These are phyloP conservation scores for Neoascochyta sp. DNA, from an alignment of 2,329 filamentous ascomycete species.

Conservation along the genomic window DNA sequence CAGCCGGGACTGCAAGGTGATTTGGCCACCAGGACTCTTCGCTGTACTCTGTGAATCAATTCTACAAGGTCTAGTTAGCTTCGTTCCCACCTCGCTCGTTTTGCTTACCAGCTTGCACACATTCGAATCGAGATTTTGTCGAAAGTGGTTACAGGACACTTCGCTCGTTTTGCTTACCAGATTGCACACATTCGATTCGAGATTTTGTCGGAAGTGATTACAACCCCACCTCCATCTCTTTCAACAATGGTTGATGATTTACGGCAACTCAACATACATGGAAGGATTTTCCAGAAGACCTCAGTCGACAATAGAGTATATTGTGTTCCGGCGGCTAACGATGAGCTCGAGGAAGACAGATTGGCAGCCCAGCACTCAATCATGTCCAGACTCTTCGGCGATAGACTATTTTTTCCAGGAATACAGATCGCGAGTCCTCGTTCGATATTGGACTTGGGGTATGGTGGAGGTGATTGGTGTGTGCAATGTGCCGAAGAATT, in stretches of 20 bases:
- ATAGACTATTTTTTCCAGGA: constrained; percentile 26
- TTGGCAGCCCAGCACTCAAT: constrained; percentile 35
- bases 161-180: too few species aligned
- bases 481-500: constrained; percentile 37
- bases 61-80: too few species aligned
- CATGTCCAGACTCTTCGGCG: constrained; percentile 29
- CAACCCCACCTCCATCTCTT: too few species aligned
- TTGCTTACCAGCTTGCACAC: too few species aligned
- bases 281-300: constrained; percentile 38
- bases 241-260: constrained; percentile 19
- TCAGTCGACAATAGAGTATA: constrained; percentile 40
- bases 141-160: too few species aligned
- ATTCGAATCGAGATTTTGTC: too few species aligned
- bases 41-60: too few species aligned
- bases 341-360: constrained; percentile 39
- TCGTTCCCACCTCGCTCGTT: too few species aligned
- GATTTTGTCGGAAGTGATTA: too few species aligned
- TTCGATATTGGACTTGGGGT: constrained; percentile 40
- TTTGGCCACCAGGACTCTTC: too few species aligned
- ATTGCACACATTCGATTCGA: too few species aligned
- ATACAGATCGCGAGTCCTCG: constrained; percentile 25
- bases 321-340: constrained; percentile 35
- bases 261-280: constrained; percentile 31
- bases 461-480: constrained; percentile 39
- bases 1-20: too few species aligned